Percentiles rank a stretch among this genome's conserved stretches.
These are phyloP conservation scores for Cucurbita argyrosperma DNA, from an alignment of 306 rosid species.

Conservation along the genomic window DNA sequence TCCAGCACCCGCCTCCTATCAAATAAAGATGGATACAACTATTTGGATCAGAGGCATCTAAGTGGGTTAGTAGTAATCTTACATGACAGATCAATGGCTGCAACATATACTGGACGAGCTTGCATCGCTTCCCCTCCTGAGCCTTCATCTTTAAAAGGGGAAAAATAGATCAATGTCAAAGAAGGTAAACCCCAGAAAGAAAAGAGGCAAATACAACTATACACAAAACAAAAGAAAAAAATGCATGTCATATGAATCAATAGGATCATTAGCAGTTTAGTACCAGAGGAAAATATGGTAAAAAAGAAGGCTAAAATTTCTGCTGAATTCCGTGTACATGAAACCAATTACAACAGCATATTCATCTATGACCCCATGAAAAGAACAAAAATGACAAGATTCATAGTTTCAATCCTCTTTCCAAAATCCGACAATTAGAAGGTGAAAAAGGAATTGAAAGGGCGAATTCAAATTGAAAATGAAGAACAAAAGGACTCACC, in stretches of 20 bases:
- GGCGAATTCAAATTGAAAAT: not conserved
- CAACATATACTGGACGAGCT: constrained; percentile 84
- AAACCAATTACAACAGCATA: not conserved
- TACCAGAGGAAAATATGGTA: not conserved
- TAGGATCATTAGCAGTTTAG: not conserved
- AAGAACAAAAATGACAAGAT: not conserved
- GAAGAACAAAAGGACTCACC: constrained; percentile 15
- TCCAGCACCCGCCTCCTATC: not conserved
- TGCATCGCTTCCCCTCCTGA: constrained; percentile 41
- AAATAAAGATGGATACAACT: not conserved
- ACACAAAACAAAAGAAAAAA: not conserved
- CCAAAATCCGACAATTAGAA: not conserved
- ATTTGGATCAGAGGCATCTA: not conserved
- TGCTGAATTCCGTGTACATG: not conserved
- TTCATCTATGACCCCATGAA: not conserved
- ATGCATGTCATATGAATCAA: not conserved
- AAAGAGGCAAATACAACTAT: not conserved
- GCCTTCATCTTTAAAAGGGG: constrained; percentile 34
- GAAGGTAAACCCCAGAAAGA: not conserved
- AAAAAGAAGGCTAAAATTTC: not conserved
- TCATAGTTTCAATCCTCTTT: not conserved
- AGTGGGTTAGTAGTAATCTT: constrained; percentile 17
- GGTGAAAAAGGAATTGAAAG: not conserved
- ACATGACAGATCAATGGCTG: constrained; percentile 94
- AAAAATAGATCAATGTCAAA: not conserved